These are phyloP conservation scores for Haberlea rhodopensis DNA, from an alignment of 257 asterid species.

Conservation along the genomic window DNA sequence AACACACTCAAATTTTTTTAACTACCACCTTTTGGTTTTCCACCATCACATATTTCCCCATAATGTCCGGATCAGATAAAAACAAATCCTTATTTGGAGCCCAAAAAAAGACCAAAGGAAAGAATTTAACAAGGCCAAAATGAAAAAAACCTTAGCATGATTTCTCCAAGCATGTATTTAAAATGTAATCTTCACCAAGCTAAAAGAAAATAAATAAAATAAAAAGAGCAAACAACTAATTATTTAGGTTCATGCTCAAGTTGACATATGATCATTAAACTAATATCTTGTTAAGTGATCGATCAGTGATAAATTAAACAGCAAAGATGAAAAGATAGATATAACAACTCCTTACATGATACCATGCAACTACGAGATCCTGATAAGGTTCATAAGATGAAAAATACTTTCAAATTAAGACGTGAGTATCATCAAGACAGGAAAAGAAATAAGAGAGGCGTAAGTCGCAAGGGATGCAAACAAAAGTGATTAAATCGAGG, in stretches of 20 bases:
- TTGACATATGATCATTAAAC: not conserved
- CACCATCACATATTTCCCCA: not conserved
- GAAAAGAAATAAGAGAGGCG: not conserved
- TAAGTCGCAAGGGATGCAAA: not conserved
- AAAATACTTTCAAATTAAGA: not conserved
- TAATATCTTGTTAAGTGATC: not conserved
- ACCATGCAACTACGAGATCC: not conserved
- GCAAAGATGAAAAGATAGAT: not conserved
- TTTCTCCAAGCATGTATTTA: not conserved
- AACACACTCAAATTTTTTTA: not conserved
- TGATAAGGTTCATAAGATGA: not conserved
- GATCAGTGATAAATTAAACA: not conserved
- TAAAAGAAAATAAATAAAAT: not conserved
- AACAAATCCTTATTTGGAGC: not conserved
- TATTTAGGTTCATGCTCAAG: not conserved
- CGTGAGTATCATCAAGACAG: not conserved
- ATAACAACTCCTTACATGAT: not conserved
- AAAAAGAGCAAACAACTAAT: not conserved
- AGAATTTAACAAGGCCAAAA: not conserved
- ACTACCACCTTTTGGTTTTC: not conserved
- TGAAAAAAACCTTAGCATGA: not conserved
- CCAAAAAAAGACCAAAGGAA: no score
- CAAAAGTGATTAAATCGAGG: constrained; percentile 17
- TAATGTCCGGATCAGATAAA: not conserved
- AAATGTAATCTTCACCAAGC: not conserved